Conservation (phyloP, 2,329 filamentous ascomycete genomes). For the Calonectria pseudoturangicola region DNA sequence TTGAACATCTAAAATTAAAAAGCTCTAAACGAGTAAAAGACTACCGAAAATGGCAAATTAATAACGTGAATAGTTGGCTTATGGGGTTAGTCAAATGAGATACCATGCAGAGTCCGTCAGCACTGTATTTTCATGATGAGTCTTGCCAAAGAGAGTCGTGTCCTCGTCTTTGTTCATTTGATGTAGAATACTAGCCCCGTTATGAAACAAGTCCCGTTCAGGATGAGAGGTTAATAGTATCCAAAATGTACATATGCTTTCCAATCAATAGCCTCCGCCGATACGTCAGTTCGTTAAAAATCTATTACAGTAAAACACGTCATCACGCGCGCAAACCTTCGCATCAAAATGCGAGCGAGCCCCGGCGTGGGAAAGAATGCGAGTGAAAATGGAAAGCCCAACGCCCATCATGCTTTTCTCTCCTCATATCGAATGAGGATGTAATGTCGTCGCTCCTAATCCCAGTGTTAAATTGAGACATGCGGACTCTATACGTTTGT, state of each 20-base stretch:
- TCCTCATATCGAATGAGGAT: slow-evolving; percentile 46
- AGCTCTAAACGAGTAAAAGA: neutral
- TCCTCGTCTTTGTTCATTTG: slow-evolving; percentile 21
- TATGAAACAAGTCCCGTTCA: slow-evolving; percentile 15
- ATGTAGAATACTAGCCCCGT: slow-evolving; percentile 15
- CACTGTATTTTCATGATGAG: neutral
- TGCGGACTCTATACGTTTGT: slow-evolving; percentile 46
- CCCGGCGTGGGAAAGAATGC: slow-evolving; percentile 50
- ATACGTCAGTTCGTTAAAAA: slow-evolving; percentile 49
- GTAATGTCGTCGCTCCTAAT: slow-evolving; percentile 36
- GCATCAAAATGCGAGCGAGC: slow-evolving; percentile 38
- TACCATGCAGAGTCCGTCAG: neutral
- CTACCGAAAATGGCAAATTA: neutral
- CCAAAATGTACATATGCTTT: slow-evolving; percentile 41
- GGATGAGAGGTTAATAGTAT: slow-evolving; percentile 41
- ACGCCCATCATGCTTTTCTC: slow-evolving; percentile 53
- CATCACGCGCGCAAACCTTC: slow-evolving; percentile 42
- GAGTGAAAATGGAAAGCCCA: slow-evolving; percentile 50
- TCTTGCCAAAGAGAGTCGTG: slow-evolving; percentile 19
- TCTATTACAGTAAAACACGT: slow-evolving; percentile 54
- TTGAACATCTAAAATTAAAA: neutral
- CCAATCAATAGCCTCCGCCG: slow-evolving; percentile 29
- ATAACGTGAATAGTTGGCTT: neutral
- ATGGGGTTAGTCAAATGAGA: neutral
- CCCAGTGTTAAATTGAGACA: slow-evolving; percentile 38